Evolutionary conservation across 176 grass and related monocot species (phyloP), one percentile per base, ranked within the genome.

Genomic region (Pontederia crassipes): DNA sequence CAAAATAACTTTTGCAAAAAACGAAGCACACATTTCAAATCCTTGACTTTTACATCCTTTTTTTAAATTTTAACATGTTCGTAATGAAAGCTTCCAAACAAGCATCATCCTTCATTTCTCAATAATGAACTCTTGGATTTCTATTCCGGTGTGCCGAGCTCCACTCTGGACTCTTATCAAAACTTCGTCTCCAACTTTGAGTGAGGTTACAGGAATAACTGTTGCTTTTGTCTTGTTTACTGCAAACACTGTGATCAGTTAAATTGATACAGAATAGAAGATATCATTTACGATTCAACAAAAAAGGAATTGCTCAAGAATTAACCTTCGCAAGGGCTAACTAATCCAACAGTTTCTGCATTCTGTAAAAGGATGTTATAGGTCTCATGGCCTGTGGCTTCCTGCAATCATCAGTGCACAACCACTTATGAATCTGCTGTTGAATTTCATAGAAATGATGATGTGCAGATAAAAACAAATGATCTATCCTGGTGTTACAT

Each of bases 311-410:
- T 48, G 20, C 0, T 1, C 20, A 66, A 1, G 32, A 15, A 82
- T 13, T 81, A 77, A 88, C 92, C 92, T 78, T 49, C 63, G 8
- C 53, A 35, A 48, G 75, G 67, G 11, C 55, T 73, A 29, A 97
- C 79, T 71, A 97, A 81, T 60, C 83, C 92, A 70, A 97, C 92
- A 24, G 92, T 97, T 35, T 97, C 92, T 65, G 87, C 87, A 71
- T 97, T 97, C 59, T 97, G 92, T 26, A 97, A 77, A 69, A 97
- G 91, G 77, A 97, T 91, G 67, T 67, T 97, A 67, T 88, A 83
- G 2, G 70, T 97, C 52, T 85, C 81, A 55, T 76, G 67, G 59
- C 92, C 78, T 46, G 64, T 62, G 24, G 54, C 76, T 55, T 89
- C 80, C 80, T 81, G 69, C 62, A 46, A 62, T 3, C 32, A 40